Base-by-base conservation (phyloP, 2,329 filamentous ascomycete species). In the Ceratocystis alfenasii region DNA sequence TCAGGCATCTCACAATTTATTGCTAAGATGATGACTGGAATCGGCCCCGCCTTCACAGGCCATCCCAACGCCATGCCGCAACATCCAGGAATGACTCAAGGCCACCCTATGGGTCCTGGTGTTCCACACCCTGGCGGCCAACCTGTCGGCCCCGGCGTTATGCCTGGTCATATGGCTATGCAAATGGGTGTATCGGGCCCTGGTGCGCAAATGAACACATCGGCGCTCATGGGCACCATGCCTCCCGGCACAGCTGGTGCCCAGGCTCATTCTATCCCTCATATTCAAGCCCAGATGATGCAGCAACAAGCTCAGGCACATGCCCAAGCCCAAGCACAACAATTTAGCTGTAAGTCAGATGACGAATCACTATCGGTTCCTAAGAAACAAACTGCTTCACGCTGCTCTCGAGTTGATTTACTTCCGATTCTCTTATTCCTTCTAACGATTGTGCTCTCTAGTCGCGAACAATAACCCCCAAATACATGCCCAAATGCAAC, bases 221-320 rank as follows among this genome's bases (percentile, higher is more conserved):
- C 66, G 71, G 83, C 85, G 66, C 83, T 91, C 80, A 90, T 92
- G 87, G 83, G 78, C 69, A 86, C 83, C 67, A 89, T 92, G 84
- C 87, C 87, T 69, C 87, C 86, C 36, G 84, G 87, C 68, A 80
- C 79, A 65, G 78, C 77, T 69, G 81, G 79, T 65, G 83, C 83
- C 67, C 87, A 84, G 75, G 81, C 83, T 68, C 87, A 90, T 75
- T 86, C 86, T 20, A 76, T 91, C 71, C 86, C 87, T 72, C 88
- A 92, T 73, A 74, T 91, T 65, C 80, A 81, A 71, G 77, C 78
- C 68, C 82, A 84, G 69, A 76, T 85, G 73, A 80, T 85, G 68
- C 83, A 83, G 66, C 82, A 83, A 68, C 53, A 59, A 17, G 53
- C 25, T 4, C 53, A 59, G 28, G 53, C 53, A n/a, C 53, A 59